Conservation (phyloP, 2,329 filamentous ascomycete species). For the Paecilomyces dactylethromorphus region DNA sequence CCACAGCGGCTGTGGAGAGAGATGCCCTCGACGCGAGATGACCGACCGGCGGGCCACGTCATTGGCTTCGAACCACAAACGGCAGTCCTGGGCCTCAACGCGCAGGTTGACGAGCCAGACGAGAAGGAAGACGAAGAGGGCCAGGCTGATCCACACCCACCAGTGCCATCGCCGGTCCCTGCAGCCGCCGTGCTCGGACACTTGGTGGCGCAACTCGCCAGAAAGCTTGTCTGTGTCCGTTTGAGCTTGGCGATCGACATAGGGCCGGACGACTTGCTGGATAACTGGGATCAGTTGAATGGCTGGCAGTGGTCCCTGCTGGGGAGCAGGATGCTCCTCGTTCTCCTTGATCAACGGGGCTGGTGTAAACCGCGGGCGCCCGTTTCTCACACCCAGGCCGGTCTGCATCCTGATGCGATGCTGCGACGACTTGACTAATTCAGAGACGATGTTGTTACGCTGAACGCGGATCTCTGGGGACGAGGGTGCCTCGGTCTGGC, state of each 20-base stretch:
- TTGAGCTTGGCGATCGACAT: neutral
- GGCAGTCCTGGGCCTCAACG: neutral
- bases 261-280: neutral
- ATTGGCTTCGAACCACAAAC: neutral
- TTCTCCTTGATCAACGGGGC: neutral
- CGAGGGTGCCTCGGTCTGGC: neutral
- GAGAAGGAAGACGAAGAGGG: neutral
- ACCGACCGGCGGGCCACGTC: neutral
- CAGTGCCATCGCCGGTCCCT: neutral
- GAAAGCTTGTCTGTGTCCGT: neutral
- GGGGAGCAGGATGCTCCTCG: neutral
- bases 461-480: neutral
- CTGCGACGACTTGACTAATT: neutral
- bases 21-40: neutral
- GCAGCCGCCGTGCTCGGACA: neutral
- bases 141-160: neutral
- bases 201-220: neutral
- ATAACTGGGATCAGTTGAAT: neutral
- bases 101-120: neutral
- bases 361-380: neutral
- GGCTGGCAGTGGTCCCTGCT: neutral
- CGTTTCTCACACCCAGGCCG: neutral
- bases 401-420: neutral
- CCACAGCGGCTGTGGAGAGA: neutral
- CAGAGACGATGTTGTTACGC: neutral